These are phyloP conservation scores for Ilex paraguariensis DNA, from an alignment of 305 asterid species.

Conservation along the genomic window DNA sequence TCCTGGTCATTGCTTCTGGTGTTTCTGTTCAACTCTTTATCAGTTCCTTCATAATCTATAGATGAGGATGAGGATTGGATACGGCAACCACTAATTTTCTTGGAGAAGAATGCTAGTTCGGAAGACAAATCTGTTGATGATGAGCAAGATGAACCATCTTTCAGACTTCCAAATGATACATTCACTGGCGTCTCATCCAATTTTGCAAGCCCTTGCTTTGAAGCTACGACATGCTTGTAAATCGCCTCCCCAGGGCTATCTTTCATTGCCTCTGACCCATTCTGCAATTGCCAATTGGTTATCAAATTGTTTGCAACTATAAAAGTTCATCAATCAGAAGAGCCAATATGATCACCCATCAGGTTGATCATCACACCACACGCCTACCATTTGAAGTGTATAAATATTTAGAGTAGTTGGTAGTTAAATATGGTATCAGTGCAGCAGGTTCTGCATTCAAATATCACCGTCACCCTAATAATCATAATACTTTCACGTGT, in stretches of 20 bases:
- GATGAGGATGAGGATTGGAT: conserved; percentile 25
- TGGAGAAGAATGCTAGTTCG: conserved; percentile 54
- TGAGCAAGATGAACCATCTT: conserved; percentile 33
- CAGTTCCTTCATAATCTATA: conserved; percentile 21
- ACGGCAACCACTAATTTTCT: conserved; percentile 30
- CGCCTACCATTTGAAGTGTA: too few relatives aligned
- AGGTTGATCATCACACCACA: too few relatives aligned
- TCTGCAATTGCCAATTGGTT: conserved; percentile 38
- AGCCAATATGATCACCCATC: too few relatives aligned
- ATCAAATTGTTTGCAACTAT: conserved; percentile 8
- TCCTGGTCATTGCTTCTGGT: conserved; percentile 11
- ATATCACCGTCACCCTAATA: too few relatives aligned
- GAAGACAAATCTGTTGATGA: conserved; percentile 52
- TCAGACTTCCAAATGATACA: conserved; percentile 27
- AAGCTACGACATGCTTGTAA: conserved; percentile 22
- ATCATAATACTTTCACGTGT: too few relatives aligned
- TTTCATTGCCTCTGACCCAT: conserved; percentile 30
- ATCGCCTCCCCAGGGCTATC: conserved; percentile 28
- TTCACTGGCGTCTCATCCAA: conserved; percentile 34
- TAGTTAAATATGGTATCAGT: too few relatives aligned
- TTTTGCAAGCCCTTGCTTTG: conserved; percentile 22
- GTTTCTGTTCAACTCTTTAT: conserved; percentile 20
- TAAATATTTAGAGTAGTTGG: too few relatives aligned
- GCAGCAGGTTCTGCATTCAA: too few relatives aligned
- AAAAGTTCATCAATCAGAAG: too few relatives aligned